Base-by-base conservation (phyloP, 2,329 filamentous ascomycete genomes). In the Nigrograna mackinnonii region DNA sequence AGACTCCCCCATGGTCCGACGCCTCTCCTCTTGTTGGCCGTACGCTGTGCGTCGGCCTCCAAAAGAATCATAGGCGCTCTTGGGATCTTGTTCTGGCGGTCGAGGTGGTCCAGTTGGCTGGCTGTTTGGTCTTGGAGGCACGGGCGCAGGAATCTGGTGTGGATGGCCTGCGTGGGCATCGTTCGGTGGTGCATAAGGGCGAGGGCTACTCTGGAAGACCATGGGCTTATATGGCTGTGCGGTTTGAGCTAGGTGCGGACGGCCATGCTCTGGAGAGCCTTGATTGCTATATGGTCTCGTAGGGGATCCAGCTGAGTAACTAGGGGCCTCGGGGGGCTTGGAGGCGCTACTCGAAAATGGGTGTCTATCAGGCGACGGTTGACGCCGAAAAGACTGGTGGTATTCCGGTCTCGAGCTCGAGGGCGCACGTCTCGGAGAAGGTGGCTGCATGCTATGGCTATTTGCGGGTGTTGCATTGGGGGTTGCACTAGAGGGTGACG, bases 391-490 rank as follows among this genome's bases (percentile, higher is more conserved):
- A 9, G 60, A 50, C 24, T 53, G 58, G n/a, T n/a, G n/a, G 42
- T 67, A 68, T 7, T 70, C 67, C 42, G 63, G 45, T 43, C 64
- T 58, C 4, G 59, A 41, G 37, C 62, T 52, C 35, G 60, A 50
- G 39, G 63, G 50, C 21, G 46, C 57, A 36, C 67, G 66, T 42
- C 68, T 60, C 21, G 69, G 75, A 17, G 75, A 77, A 30, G 73
- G 71, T 33, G 75, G 73, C 46, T 73, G 73, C 70, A 75, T 76
- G 37, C 66, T 64, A 53, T 68, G 65, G 38, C 58, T 62, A 40
- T 63, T 66, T 18, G 62, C 55, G 22, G 66, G 61, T 11, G 69
- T 67, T 30, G 70, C 64, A 52, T 60, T 60, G 20, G 59, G 55
- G 37, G 64, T 52, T 41, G 47, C 47, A 20, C 42, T 48, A 12